Evolutionary conservation across 1,139 yeast genomes (phyloP).

Genomic region (Arxiozyma bovina): DNA sequence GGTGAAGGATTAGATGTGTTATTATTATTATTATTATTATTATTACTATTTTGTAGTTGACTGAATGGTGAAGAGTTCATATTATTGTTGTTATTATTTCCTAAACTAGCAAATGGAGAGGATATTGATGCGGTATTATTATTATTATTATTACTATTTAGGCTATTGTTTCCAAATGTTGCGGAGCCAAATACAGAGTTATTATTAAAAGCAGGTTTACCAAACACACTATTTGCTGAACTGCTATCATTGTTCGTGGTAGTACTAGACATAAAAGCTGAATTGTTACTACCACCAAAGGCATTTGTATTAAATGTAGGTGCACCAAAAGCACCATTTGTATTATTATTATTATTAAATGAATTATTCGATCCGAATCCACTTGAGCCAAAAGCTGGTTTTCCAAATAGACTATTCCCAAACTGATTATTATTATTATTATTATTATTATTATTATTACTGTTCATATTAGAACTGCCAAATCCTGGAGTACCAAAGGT

Average conservation of each 20-base stretch:
- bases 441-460: too few relatives aligned
- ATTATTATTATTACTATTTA: conserved; percentile 3
- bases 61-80: conserved; percentile 1
- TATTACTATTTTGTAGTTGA: neutral
- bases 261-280: neutral
- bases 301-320: conserved; percentile 10
- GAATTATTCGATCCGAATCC: conserved; percentile 2
- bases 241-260: conserved; percentile 7
- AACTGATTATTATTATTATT: neutral
- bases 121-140: conserved; percentile 3
- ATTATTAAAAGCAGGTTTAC: conserved; percentile 15
- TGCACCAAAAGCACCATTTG: conserved; percentile 11
- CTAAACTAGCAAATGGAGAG: conserved; percentile 5
- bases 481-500: conserved; percentile 7
- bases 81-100: neutral
- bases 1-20: conserved; percentile 3
- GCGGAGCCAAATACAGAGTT: conserved; percentile 9
- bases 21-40: conserved; percentile 1
- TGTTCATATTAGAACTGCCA: conserved; percentile 6
- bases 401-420: conserved; percentile 17
- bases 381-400: conserved; percentile 21
- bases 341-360: conserved; percentile 1
- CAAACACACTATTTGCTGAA: conserved; percentile 20
- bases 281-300: neutral
- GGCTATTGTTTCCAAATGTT: conserved; percentile 7